These are phyloP conservation scores for Hawksworthiomyces lignivorus DNA, from an alignment of 2,329 filamentous ascomycete genomes.

Conservation along the genomic window DNA sequence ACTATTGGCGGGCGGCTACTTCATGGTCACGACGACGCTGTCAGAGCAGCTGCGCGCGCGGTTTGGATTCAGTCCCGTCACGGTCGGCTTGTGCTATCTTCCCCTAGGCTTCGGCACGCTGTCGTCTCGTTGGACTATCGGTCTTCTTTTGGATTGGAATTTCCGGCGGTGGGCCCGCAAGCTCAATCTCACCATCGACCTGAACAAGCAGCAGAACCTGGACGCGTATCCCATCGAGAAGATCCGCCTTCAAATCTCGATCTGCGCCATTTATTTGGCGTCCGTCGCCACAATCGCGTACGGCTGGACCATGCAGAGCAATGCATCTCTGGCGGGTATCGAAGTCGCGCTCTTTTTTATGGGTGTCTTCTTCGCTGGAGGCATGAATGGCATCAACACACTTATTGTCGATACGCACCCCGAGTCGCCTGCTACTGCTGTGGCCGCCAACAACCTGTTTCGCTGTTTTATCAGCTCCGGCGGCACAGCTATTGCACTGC, in stretches of 20 bases:
- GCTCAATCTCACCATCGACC: slow-evolving; percentile 13
- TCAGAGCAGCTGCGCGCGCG: slow-evolving; percentile 15
- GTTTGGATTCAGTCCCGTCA: slow-evolving; percentile 14
- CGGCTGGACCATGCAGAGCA: slow-evolving; percentile 19
- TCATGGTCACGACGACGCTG: slow-evolving; percentile 19
- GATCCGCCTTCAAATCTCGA: slow-evolving; percentile 16
- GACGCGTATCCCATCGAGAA: slow-evolving; percentile 17
- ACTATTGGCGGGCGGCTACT: slow-evolving; percentile 20
- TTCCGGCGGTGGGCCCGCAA: slow-evolving; percentile 14
- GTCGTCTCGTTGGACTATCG: slow-evolving; percentile 14
- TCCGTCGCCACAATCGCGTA: slow-evolving; percentile 17
- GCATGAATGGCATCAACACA: slow-evolving; percentile 18
- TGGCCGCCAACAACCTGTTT: slow-evolving; percentile 19
- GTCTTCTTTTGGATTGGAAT: slow-evolving; percentile 16
- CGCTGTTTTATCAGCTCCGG: slow-evolving; percentile 20
- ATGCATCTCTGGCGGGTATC: slow-evolving; percentile 17
- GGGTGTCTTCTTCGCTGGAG: slow-evolving; percentile 16
- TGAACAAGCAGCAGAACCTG: slow-evolving; percentile 14
- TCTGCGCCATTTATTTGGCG: slow-evolving; percentile 15
- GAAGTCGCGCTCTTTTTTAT: slow-evolving; percentile 18
- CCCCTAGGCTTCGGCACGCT: slow-evolving; percentile 15
- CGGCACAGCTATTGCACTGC: slow-evolving; percentile 18
- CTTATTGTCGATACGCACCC: slow-evolving; percentile 16
- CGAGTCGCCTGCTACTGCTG: slow-evolving; percentile 15
- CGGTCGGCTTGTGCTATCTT: slow-evolving; percentile 16